Evolutionary conservation across 2,329 filamentous ascomycete species (phyloP).

Genomic region (Aspergillus caelatus): DNA sequence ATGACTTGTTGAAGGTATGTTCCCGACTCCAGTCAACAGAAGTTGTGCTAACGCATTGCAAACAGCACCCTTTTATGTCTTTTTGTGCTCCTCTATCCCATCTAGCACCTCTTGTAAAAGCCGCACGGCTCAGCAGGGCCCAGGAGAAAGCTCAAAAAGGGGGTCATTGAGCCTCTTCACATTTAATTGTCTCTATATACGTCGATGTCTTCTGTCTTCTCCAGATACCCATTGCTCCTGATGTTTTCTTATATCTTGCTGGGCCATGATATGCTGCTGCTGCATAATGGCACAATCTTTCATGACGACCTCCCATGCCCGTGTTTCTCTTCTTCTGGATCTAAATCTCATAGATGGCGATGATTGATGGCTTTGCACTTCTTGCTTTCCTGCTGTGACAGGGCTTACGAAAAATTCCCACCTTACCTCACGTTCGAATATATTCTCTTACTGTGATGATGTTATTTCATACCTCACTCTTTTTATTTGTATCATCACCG

Average conservation of each 20-base stretch:
- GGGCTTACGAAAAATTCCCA: slow-evolving; percentile 7
- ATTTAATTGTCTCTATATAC: slow-evolving; percentile 27
- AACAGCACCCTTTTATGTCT: slow-evolving; percentile 78
- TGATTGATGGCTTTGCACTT: slow-evolving; percentile 22
- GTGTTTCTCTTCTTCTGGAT: slow-evolving; percentile 13
- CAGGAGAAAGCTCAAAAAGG: slow-evolving; percentile 79
- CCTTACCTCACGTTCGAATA: slow-evolving; percentile 8
- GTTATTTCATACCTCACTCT: slow-evolving; percentile 12
- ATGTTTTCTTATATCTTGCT: slow-evolving; percentile 22
- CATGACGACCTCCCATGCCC: slow-evolving; percentile 10
- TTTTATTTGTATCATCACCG: slow-evolving; percentile 13
- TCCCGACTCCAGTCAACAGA: background rate
- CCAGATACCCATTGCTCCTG: slow-evolving; percentile 30
- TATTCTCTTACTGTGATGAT: slow-evolving; percentile 2
- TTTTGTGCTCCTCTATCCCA: slow-evolving; percentile 73
- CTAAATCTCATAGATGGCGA: slow-evolving; percentile 29
- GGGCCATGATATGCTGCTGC: slow-evolving; percentile 21
- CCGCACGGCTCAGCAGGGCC: slow-evolving; percentile 80
- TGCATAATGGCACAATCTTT: slow-evolving; percentile 22
- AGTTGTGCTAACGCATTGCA: slow-evolving; percentile 19
- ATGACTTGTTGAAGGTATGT: slow-evolving; percentile 88
- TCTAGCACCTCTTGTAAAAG: slow-evolving; percentile 82
- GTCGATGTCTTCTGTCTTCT: slow-evolving; percentile 33
- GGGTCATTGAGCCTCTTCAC: slow-evolving; percentile 29
- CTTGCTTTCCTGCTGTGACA: slow-evolving; percentile 5